Percentiles rank a stretch among this genome's conserved stretches.
Evolutionary conservation across 2,329 filamentous ascomycete genomes (phyloP).

Genomic region (Fusarium virguliforme): DNA sequence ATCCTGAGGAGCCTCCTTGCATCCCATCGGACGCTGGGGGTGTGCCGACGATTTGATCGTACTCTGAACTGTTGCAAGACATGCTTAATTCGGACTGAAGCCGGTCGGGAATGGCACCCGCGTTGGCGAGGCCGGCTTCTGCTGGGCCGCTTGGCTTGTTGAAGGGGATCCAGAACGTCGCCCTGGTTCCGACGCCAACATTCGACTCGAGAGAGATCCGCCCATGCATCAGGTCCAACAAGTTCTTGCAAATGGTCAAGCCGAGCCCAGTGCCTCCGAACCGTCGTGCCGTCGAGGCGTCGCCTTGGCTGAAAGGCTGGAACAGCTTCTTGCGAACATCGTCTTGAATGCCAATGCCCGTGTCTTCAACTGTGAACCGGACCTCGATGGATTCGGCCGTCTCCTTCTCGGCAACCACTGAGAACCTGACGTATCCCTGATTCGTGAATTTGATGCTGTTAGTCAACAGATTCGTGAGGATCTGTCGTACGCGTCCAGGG

Average conservation of each 20-base stretch:
- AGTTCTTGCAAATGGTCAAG: slow-evolving; percentile 85
- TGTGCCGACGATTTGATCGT: slow-evolving; percentile 65
- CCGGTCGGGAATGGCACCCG: slow-evolving; percentile 77
- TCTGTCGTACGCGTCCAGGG: slow-evolving; percentile 86
- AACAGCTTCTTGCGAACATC: slow-evolving; percentile 82
- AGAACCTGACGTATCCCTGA: slow-evolving; percentile 77
- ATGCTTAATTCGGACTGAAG: slow-evolving; percentile 76
- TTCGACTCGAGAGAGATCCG: slow-evolving; percentile 79
- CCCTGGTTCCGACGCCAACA: slow-evolving; percentile 79
- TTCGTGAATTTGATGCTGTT: slow-evolving; percentile 84
- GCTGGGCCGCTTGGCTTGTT: slow-evolving; percentile 73
- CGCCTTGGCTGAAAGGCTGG: slow-evolving; percentile 86
- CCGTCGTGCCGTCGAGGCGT: slow-evolving; percentile 83
- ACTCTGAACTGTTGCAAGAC: slow-evolving; percentile 78
- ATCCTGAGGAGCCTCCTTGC: slow-evolving; percentile 41
- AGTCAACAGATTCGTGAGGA: slow-evolving; percentile 84
- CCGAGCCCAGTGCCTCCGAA: slow-evolving; percentile 86
- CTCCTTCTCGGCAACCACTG: slow-evolving; percentile 75
- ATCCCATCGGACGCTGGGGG: slow-evolving; percentile 54
- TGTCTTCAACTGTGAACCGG: slow-evolving; percentile 82
- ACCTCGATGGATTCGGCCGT: slow-evolving; percentile 76
- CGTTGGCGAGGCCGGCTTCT: slow-evolving; percentile 69
- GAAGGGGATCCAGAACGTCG: slow-evolving; percentile 84
- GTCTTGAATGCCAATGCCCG: slow-evolving; percentile 86
- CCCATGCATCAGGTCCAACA: slow-evolving; percentile 85